Evolutionary conservation across 2,329 filamentous ascomycete species (phyloP), one percentile per base, ranked within the genome.

Genomic region (Aspergillus clavatus): DNA sequence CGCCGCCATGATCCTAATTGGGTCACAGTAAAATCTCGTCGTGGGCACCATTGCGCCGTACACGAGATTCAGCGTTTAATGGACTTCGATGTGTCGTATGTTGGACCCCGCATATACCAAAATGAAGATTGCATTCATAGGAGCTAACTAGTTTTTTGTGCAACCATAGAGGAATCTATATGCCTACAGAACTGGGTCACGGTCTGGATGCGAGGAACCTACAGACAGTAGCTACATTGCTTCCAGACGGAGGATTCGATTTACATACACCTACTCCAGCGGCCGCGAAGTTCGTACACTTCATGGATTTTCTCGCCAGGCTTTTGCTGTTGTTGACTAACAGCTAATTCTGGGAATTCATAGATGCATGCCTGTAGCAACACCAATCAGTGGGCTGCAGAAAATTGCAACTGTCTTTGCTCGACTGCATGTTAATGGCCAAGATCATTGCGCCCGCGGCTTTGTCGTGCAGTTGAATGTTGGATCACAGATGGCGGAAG

Each of bases 281-380:
- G 6, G 28, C 28, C 2, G 28, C 28, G 4, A 31, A 31, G 28
- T 31, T 31, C 7, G 28, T 31, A 5, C n/a, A 8, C 16, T 7
- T n/a, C 6, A 16, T 16, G 16, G n/a, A n/a, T n/a, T n/a, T n/a
- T n/a, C n/a, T n/a, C n/a, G n/a, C n/a, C n/a, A n/a, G n/a, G n/a
- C n/a, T n/a, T n/a, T n/a, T n/a, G n/a, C n/a, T n/a, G n/a, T n/a
- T n/a, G n/a, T n/a, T n/a, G n/a, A n/a, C n/a, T n/a, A n/a, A n/a
- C n/a, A n/a, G n/a, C n/a, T n/a, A n/a, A n/a, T n/a, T n/a, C n/a
- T n/a, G n/a, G n/a, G 3, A 12, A 29, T n/a, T 7, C 1, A 16
- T 14, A 56, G 52, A 23, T 55, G 35, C 29, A 56, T 56, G 54
- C 54, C 54, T 18, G 52, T 52, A 1, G 48, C 40, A 8, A 50